Evolutionary conservation across 352 stramenopile species (phyloP).

Genomic region (Globisporangium acanthophoron): DNA sequence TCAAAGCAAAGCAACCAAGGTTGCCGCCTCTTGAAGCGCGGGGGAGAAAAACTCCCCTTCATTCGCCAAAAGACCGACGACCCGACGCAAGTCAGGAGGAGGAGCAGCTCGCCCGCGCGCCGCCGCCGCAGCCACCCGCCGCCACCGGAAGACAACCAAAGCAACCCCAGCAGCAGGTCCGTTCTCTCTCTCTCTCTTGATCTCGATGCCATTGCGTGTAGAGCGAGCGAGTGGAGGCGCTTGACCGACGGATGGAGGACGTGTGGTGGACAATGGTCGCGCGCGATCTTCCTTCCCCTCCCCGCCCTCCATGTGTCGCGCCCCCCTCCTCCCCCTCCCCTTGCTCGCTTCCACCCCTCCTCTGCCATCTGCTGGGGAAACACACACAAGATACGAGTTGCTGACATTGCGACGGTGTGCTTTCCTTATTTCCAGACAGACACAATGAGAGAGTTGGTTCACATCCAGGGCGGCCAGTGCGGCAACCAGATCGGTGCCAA

Average conservation of each 20-base stretch:
- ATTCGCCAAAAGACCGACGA: conserved; percentile 74
- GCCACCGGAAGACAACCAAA: background rate
- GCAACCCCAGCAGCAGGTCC: background rate
- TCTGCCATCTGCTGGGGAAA: background rate
- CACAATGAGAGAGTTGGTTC: conserved; percentile 95
- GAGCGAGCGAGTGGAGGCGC: background rate
- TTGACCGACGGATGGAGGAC: background rate
- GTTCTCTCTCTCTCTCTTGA: background rate
- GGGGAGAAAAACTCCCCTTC: conserved; percentile 45
- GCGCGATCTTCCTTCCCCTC: background rate
- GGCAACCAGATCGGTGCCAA: conserved; percentile 99
- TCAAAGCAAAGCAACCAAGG: no score
- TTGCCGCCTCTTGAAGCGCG: conserved; percentile 7
- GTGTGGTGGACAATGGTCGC: conserved; percentile 1
- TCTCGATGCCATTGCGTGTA: background rate
- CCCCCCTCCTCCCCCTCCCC: background rate
- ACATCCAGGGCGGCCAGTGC: conserved; percentile 98
- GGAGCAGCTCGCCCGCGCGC: conserved; percentile 56
- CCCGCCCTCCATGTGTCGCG: background rate
- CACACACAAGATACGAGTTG: background rate
- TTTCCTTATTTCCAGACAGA: conserved; percentile 23
- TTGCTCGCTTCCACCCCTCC: background rate
- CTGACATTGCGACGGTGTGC: conserved; percentile 2
- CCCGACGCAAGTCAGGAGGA: conserved; percentile 64
- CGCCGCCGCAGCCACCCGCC: conserved; percentile 1